Conservation (phyloP, 306 rosid genomes). For the Psophocarpus tetragonolobus region DNA sequence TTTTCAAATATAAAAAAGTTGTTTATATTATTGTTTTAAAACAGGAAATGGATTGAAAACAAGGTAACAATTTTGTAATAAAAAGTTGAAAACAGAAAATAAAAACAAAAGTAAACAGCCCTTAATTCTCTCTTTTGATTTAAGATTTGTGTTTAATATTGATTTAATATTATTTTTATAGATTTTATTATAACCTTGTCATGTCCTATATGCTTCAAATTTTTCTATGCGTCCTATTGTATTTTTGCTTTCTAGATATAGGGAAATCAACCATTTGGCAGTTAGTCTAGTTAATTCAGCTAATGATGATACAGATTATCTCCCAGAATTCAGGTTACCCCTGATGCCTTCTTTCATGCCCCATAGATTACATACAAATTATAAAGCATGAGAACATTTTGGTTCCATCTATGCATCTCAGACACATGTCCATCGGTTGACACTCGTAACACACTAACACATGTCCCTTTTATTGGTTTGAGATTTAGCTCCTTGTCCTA, state of each 20-base stretch:
- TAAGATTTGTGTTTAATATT: neutral
- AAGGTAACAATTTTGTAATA: no score
- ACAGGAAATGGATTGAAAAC: no score
- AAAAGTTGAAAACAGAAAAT: no score
- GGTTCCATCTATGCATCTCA: neutral
- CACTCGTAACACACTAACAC: neutral
- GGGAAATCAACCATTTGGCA: constrained; percentile 12
- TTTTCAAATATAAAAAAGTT: no score
- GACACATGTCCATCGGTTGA: neutral
- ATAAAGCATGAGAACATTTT: neutral
- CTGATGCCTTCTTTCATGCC: neutral
- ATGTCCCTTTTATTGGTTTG: neutral
- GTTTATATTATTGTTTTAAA: no score
- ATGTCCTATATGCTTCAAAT: neutral
- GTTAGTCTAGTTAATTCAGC: constrained; percentile 18
- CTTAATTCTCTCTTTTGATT: neutral
- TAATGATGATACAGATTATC: neutral
- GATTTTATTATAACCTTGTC: neutral
- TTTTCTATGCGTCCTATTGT: neutral
- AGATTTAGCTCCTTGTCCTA: neutral
- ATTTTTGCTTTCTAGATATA: neutral
- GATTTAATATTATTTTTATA: neutral
- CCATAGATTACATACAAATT: neutral
- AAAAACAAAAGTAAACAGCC: no score
- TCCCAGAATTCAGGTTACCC: neutral